phyloP scores from a whole-genome alignment of 2,329 filamentous ascomycete genomes.

The Chrysosphaeria jannelii region DNA sequence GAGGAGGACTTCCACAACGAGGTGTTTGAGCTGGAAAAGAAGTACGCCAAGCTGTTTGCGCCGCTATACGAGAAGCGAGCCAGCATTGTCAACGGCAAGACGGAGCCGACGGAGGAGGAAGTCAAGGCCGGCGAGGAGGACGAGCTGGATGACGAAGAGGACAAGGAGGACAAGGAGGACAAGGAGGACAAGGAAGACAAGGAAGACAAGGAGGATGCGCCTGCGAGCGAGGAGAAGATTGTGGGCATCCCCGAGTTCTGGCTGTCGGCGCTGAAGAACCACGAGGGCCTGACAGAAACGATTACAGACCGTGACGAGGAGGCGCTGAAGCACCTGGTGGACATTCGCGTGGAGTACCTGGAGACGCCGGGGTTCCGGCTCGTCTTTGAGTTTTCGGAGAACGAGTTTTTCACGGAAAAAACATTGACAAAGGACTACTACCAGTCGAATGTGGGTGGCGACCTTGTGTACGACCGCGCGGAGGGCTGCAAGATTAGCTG shows the following conservation, averaged over 20 bases:
- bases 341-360: constrained; percentile 97
- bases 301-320: constrained; percentile 94
- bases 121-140: constrained; percentile 62
- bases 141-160: constrained; percentile 40
- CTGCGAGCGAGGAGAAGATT: constrained; percentile 18
- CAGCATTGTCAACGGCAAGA: constrained; percentile 62
- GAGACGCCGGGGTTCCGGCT: constrained; percentile 94
- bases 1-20: constrained; percentile 98
- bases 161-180: constrained; percentile 22
- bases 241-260: constrained; percentile 95
- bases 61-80: constrained; percentile 90
- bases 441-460: constrained; percentile 90
- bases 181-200: constrained; percentile 22
- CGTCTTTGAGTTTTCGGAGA: constrained; percentile 88
- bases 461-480: constrained; percentile 98
- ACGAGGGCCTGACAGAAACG: constrained; percentile 87
- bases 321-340: constrained; percentile 63
- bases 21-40: constrained; percentile 93
- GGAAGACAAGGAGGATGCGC: constrained; percentile 23
- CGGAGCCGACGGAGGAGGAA: constrained; percentile 68
- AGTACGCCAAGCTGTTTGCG: constrained; percentile 97
- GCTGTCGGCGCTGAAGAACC: constrained; percentile 99
- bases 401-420: constrained; percentile 96
- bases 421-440: constrained; percentile 96
- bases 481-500: constrained; percentile 96